phyloP scores from a whole-genome alignment of 768 basidiomycete species.

The Leucogyrophana mollusca region DNA sequence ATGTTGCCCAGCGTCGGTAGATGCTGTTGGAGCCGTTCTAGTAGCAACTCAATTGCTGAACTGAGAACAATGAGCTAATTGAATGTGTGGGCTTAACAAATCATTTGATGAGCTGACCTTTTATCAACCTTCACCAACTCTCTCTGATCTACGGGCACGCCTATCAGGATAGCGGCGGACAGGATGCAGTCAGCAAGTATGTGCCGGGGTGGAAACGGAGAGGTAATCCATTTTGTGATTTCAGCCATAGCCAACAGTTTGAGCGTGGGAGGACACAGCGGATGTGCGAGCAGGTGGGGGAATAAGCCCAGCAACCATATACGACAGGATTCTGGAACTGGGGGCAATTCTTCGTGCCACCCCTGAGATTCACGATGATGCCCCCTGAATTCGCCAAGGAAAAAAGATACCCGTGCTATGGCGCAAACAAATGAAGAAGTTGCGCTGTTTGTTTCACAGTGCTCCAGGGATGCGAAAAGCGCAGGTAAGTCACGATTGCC shows the following conservation, averaged over 20 bases:
- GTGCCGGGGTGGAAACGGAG: constrained; percentile 2
- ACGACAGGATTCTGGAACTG: too few relatives aligned
- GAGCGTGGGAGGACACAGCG: not conserved
- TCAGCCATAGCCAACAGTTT: constrained; percentile 2
- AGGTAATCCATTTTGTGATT: constrained; percentile 2
- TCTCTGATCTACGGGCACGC: constrained; percentile 5
- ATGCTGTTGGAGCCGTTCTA: too few relatives aligned
- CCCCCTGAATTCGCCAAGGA: too few relatives aligned
- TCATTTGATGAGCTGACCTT: constrained; percentile 6
- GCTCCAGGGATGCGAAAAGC: constrained; percentile 7
- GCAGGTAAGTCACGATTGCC: constrained; percentile 2
- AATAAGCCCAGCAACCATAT: too few relatives aligned
- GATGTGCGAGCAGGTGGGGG: not conserved
- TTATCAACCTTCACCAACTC: constrained; percentile 8
- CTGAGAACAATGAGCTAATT: too few relatives aligned
- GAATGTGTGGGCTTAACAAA: too few relatives aligned
- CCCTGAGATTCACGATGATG: too few relatives aligned
- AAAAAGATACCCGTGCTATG: too few relatives aligned
- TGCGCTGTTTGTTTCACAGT: not conserved
- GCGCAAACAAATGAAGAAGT: constrained; percentile 1
- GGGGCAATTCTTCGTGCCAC: too few relatives aligned
- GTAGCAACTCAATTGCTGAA: too few relatives aligned
- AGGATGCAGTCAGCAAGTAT: constrained; percentile 10
- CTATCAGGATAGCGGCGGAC: constrained; percentile 7
- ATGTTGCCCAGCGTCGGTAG: too few relatives aligned